Base-by-base conservation (phyloP, 768 basidiomycete species). In the Candolleomyces aberdarensis region DNA sequence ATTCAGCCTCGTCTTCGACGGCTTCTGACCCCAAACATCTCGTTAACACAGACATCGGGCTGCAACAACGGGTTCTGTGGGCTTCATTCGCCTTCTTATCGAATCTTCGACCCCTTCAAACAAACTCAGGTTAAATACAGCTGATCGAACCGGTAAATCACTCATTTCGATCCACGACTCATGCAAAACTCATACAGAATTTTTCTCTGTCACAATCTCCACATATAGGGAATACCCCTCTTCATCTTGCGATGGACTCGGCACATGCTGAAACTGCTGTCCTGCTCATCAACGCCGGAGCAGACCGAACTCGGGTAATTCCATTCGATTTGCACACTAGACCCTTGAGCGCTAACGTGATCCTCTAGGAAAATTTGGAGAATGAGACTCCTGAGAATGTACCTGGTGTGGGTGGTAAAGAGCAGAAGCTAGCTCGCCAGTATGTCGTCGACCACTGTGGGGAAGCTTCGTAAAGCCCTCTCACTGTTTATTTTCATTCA, bases 211-310 rank as follows among this genome's bases (percentile, higher is more conserved):
- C 17, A 60, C 31, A 61, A 53, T 49, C 66, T 66, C 48, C 54
- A 26, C 41, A 59, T 57, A 57, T 68, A 92, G 96, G 96, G 55
- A 97, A 98, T 70, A 98, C 97, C 1, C 94, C 97, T 2, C 77
- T 99, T 41, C 97, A 99, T 80, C 85, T 99, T 36, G 96, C 96
- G 17, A 91, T 99, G 89, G 96, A 99, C 68, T 94, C 92, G 57
- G 96, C 89, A 17, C 92, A 98, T 70, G 96, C 92, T 14, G 88
- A 94, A 70, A 91, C 87, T 15, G 96, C 96, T 10, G 91, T 94
- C 2, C 72, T 91, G 54, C 81, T 99, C 55, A 96, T 99, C 62
- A 93, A 96, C 71, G 96, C 94, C 50, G 96, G 96, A 19, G 96
- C 96, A 8, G 96, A 98, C 79, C 87, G 96, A 32, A 84, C 83